Evolutionary conservation across 1,139 yeast genomes (phyloP).

Genomic region (Pichia sorboxylosa): DNA sequence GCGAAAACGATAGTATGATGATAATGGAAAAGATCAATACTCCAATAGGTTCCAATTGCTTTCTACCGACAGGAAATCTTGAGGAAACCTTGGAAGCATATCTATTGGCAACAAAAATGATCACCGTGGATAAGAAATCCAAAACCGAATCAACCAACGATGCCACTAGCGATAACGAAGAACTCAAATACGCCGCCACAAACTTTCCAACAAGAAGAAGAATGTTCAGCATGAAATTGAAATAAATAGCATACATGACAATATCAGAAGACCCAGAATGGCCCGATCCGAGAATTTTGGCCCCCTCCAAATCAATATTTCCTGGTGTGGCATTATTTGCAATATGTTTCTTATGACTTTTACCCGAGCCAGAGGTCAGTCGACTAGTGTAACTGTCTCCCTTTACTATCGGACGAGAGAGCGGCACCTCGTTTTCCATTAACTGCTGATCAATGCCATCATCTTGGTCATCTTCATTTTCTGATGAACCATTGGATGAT

Average conservation of each 20-base stretch:
- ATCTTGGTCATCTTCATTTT: constrained; percentile 15
- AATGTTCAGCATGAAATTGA: constrained; percentile 54
- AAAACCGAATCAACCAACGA: constrained; percentile 67
- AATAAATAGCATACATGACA: constrained; percentile 49
- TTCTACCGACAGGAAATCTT: constrained; percentile 56
- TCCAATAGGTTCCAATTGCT: constrained; percentile 69
- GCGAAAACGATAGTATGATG: constrained; percentile 60
- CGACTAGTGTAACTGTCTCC: neutral
- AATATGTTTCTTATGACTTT: neutral
- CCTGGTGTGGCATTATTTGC: constrained; percentile 39
- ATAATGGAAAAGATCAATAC: constrained; percentile 62
- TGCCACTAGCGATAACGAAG: constrained; percentile 65
- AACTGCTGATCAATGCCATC: constrained; percentile 3
- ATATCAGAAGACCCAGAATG: constrained; percentile 32
- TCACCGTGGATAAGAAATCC: constrained; percentile 65
- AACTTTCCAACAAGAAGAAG: constrained; percentile 50
- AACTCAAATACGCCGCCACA: constrained; percentile 50
- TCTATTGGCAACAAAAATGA: constrained; percentile 53
- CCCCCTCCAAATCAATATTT: constrained; percentile 44
- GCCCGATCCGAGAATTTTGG: constrained; percentile 38
- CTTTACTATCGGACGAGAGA: too few species aligned
- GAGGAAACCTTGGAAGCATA: constrained; percentile 44
- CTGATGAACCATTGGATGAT: constrained; percentile 10
- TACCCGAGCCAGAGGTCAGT: neutral
- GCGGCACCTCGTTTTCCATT: neutral